Evolutionary conservation across 1,284 basidiomycete species (phyloP).

Genomic region (Apiotrichum laibachii): DNA sequence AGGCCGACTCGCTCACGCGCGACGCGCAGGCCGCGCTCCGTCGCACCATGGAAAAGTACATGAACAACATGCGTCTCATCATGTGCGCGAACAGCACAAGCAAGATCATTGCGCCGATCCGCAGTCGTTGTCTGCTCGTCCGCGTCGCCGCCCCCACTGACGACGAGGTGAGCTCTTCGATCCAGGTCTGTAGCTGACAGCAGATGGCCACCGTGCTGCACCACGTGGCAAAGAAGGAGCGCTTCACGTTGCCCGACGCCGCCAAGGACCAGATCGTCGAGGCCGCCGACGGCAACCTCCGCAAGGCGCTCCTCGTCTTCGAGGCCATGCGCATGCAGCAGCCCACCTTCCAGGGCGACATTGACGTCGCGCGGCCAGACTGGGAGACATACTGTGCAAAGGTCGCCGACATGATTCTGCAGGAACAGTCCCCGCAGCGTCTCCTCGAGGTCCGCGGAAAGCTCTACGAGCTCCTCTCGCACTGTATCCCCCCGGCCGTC

Average conservation of each 20-base stretch:
- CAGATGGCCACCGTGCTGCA: constrained; percentile 79
- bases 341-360: constrained; percentile 68
- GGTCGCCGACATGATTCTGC: constrained; percentile 88
- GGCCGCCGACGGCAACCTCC: constrained; percentile 83
- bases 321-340: constrained; percentile 96
- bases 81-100: constrained; percentile 97
- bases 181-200: background rate
- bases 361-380: constrained; percentile 89
- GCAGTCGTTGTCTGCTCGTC: constrained; percentile 88
- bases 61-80: constrained; percentile 95
- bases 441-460: constrained; percentile 90
- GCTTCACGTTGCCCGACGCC: constrained; percentile 73
- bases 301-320: constrained; percentile 90
- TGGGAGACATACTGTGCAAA: constrained; percentile 98
- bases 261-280: constrained; percentile 70
- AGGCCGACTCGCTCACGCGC: constrained; percentile 89
- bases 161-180: constrained; percentile 62
- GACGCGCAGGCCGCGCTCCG: constrained; percentile 97
- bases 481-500: constrained; percentile 94
- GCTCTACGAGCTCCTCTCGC: constrained; percentile 91
- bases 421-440: constrained; percentile 84
- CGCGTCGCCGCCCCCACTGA: constrained; percentile 83
- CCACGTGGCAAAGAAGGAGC: constrained; percentile 77
- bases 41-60: constrained; percentile 99
- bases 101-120: constrained; percentile 94